phyloP scores from a whole-genome alignment of 2,329 filamentous ascomycete species.

The Ophiostoma ulmi region DNA sequence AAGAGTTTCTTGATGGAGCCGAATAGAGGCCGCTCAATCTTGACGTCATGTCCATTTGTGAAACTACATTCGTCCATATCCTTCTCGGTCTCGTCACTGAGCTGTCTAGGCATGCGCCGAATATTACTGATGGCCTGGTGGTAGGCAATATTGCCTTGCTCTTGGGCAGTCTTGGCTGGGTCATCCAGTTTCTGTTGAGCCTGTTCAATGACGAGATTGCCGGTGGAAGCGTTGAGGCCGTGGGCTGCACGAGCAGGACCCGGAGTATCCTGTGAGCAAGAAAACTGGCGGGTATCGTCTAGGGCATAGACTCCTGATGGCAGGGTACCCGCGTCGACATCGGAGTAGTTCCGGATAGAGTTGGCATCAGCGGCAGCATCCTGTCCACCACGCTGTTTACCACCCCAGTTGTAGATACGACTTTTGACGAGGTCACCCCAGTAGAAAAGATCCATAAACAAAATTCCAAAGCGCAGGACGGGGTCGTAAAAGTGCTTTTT shows the following conservation, averaged over 20 bases:
- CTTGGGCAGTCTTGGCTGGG: background rate
- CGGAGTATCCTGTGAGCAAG: background rate
- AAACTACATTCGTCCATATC: background rate
- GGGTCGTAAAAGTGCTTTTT: background rate
- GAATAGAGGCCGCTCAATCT: background rate
- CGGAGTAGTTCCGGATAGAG: background rate
- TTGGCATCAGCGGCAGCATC: background rate
- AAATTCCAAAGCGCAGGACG: background rate
- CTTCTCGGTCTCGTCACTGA: background rate
- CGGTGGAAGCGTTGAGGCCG: background rate
- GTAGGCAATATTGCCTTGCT: background rate
- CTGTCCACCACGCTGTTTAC: background rate
- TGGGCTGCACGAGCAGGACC: background rate
- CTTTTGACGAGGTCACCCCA: background rate
- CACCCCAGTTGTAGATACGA: background rate
- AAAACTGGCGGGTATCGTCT: background rate
- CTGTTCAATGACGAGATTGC: background rate
- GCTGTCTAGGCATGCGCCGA: background rate
- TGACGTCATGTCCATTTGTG: background rate
- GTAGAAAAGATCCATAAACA: background rate
- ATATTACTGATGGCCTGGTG: background rate
- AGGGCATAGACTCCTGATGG: background rate
- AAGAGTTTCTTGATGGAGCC: conserved; percentile 1
- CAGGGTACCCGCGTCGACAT: background rate
- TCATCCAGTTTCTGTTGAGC: background rate